Base-by-base conservation (phyloP, 768 basidiomycete species). In the Termitomyces sp. region DNA sequence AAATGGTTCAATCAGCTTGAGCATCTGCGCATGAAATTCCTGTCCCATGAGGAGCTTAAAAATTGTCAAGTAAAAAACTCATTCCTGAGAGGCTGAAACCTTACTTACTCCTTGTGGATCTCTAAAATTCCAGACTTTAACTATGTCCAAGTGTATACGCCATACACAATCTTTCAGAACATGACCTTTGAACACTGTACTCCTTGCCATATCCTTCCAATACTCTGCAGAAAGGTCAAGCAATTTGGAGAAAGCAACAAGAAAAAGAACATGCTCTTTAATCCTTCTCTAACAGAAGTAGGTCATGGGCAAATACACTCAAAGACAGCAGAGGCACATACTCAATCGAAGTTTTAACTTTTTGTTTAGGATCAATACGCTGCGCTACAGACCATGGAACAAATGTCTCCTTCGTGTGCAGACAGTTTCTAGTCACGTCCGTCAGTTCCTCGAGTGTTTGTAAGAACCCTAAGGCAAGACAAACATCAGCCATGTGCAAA, bases 301-400 rank as follows among this genome's bases (percentile, higher is more conserved):
- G n/a, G 12, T 7, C 26, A 2, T 44, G 30, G 43, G 13, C 7
- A 50, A 32, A 20, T 43, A 4, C n/a, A 9, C n/a, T 18, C 3
- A 43, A 43, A 20, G 18, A n/a, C 18, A 20, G 9, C 8, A 20
- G n/a, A 14, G 3, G 9, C 13, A 6, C 20, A 14, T 13, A 46
- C 23, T 26, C 44, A 26, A 46, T 46, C 9, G 20, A 46, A 26
- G 44, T 23, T 5, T 46, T 4, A 23, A 46, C 12, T 46, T 46
- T 46, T 23, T 46, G 44, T 7, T 50, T 50, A 7, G 56, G 49
- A 50, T 50, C 56, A 28, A 57, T 50, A 4, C 49, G 56, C 30
- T 57, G 56, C 10, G 56, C 56, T 36, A 57, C 56, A 12, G 48
- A 38, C 56, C 56, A 57, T 18, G 56, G 56, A 13, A 57, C 28